Evolutionary conservation across 2,329 filamentous ascomycete genomes (phyloP), one percentile per base, ranked within the genome.

Genomic region (Aspergillus calidoustus): DNA sequence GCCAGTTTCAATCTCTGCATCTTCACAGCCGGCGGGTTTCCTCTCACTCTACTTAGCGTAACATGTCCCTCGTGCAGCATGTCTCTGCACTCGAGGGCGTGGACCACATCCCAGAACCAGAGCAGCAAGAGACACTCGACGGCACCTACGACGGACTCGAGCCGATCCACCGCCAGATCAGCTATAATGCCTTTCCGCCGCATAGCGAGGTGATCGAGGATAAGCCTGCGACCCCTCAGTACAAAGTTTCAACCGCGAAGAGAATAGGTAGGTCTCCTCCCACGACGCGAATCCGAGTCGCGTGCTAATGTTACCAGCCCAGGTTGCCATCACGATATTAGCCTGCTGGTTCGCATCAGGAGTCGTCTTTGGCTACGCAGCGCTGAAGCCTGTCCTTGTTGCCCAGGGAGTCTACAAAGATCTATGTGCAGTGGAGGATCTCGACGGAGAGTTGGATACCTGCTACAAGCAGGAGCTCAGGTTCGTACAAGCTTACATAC

Each of bases 301-400:
- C 28, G 46, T 17, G 44, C 63, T 68, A 34, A 71, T 46, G 8
- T 11, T 9, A 6, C 55, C 9, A 75, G 76, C 85, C 9, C 91
- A 93, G 76, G 86, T 92, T 23, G 73, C 80, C 5, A 81, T 85
- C 47, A 89, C 87, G 3, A 85, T 91, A 1, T 69, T 91, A n/a
- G 89, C 89, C 70, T 93, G 91, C 75, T 84, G 92, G 60, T 82
- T 93, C 63, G 87, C 91, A 7, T 89, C 92, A 4, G 93, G 92
- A 1, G 82, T 93, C 46, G 87, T 95, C 19, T 95, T 95, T 77
- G 92, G 92, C 38, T 96, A 92, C 76, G 92, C 92, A 15, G 91
- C 92, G 13, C 82, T 96, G 68, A 96, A 95, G 74, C 91, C 92
- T 0, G 86, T 95, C 8, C 81, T 96, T 28, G 89, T 93, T 63